Conservation (phyloP, 106 monocot genomes). For the Ottelia alismoides region DNA sequence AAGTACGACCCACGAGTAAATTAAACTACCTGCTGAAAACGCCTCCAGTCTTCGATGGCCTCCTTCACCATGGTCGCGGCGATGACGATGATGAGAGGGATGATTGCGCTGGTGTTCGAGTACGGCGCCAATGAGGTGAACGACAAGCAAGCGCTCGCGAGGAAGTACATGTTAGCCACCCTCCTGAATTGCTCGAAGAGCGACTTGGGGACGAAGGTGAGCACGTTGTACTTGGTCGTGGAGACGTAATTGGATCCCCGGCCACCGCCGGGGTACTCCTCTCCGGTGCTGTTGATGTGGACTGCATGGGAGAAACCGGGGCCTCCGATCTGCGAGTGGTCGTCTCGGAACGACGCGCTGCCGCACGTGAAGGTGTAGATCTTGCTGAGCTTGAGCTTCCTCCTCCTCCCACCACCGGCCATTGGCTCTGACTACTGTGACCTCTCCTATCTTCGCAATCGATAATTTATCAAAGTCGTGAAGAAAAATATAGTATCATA, state of each 20-base stretch:
- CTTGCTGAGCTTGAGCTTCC: slow-evolving; percentile 40
- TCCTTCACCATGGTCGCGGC: slow-evolving; percentile 89
- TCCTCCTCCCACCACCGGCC: slow-evolving; percentile 35
- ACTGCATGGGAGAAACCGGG: slow-evolving; percentile 64
- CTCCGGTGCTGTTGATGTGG: slow-evolving; percentile 49
- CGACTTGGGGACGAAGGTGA: slow-evolving; percentile 73
- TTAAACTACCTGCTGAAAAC: slow-evolving; percentile 65
- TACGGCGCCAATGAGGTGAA: slow-evolving; percentile 77
- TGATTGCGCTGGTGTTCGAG: slow-evolving; percentile 34
- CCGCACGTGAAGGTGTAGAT: slow-evolving; percentile 53
- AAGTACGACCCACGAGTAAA: too few relatives aligned
- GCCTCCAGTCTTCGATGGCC: slow-evolving; percentile 76
- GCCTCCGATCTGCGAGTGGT: slow-evolving; percentile 73
- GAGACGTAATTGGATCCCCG: slow-evolving; percentile 64
- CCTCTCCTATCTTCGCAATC: too few relatives aligned
- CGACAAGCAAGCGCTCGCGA: slow-evolving; percentile 47
- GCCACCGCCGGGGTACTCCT: slow-evolving; percentile 19
- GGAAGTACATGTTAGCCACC: slow-evolving; percentile 87
- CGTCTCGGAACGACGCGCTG: slow-evolving; percentile 29
- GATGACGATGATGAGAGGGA: slow-evolving; percentile 63
- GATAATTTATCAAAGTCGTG: too few relatives aligned
- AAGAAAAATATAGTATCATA: too few relatives aligned
- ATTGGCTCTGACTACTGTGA: too few relatives aligned
- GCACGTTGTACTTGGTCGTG: slow-evolving; percentile 76
- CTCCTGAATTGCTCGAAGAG: slow-evolving; percentile 94